A percentile compares a stretch with the other conserved stretches of the same genome.
These are phyloP conservation scores for Colletotrichum eleusines DNA, from an alignment of 2,329 filamentous ascomycete species.

Conservation along the genomic window DNA sequence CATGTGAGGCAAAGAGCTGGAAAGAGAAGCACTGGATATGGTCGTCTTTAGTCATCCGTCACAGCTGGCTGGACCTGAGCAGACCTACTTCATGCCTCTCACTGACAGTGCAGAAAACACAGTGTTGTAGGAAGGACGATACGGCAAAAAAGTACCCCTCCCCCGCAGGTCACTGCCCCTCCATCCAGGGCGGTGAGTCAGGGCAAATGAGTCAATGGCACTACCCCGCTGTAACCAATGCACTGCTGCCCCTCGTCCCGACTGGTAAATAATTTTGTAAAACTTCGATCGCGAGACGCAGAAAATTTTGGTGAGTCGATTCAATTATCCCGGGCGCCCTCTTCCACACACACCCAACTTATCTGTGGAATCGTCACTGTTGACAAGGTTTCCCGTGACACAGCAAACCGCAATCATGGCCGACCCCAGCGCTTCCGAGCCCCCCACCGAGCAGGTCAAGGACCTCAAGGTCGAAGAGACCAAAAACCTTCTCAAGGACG, in stretches of 20 bases:
- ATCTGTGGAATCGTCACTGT: background rate
- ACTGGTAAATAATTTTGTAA: slow-evolving; percentile 33
- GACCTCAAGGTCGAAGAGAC: slow-evolving; percentile 37
- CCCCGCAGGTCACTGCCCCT: slow-evolving; percentile 37
- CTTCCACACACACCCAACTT: background rate
- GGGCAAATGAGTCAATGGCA: slow-evolving; percentile 39
- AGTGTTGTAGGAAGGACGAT: background rate
- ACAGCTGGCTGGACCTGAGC: background rate
- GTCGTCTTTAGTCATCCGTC: background rate
- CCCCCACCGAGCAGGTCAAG: slow-evolving; percentile 62
- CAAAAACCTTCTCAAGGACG: slow-evolving; percentile 82
- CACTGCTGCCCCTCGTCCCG: slow-evolving; percentile 38
- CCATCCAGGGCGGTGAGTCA: slow-evolving; percentile 40
- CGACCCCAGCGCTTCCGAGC: slow-evolving; percentile 51
- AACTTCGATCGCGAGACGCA: slow-evolving; percentile 33
- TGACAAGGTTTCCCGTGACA: slow-evolving; percentile 7
- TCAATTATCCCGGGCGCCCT: background rate
- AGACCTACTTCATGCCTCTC: background rate
- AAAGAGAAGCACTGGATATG: background rate
- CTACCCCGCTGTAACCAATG: slow-evolving; percentile 40
- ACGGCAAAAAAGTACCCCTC: slow-evolving; percentile 26
- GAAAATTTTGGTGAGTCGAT: slow-evolving; percentile 35
- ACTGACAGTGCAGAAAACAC: slow-evolving; percentile 7
- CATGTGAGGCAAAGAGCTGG: background rate
- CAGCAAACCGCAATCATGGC: slow-evolving; percentile 41